phyloP scores from a whole-genome alignment of 768 basidiomycete species.

The Tremella mesenterica region DNA sequence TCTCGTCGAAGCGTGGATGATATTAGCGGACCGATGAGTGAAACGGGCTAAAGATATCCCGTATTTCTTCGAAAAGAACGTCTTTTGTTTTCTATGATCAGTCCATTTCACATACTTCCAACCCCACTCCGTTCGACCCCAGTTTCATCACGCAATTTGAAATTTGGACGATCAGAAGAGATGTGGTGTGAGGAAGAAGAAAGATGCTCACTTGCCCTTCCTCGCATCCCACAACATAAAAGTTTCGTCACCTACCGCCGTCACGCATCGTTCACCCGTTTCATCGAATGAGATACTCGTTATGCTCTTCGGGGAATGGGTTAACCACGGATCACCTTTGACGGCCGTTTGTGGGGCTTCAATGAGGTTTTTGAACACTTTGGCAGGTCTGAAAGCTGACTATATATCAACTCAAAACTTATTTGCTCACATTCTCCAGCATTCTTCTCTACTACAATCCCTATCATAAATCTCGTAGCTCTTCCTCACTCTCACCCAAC shows the following conservation, averaged over 20 bases:
- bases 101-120: not conserved
- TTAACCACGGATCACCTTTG: slow-evolving; percentile 7
- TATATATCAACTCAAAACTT: too few species aligned
- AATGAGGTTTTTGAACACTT: slow-evolving; percentile 11
- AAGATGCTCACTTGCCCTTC: slow-evolving; percentile 76
- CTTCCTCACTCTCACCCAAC: too few species aligned
- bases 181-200: too few species aligned
- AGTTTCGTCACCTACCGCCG: slow-evolving; percentile 83
- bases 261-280: slow-evolving; percentile 73
- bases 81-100: slow-evolving; percentile 56
- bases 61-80: slow-evolving; percentile 87
- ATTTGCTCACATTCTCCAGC: too few species aligned
- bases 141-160: not conserved
- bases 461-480: too few species aligned
- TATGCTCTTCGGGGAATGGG: slow-evolving; percentile 39
- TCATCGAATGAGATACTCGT: slow-evolving; percentile 88
- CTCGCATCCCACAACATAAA: slow-evolving; percentile 82
- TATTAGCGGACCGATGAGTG: slow-evolving; percentile 77
- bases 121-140: not conserved
- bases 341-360: not conserved
- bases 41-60: slow-evolving; percentile 90
- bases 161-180: not conserved
- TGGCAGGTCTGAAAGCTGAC: slow-evolving; percentile 7
- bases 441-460: too few species aligned
- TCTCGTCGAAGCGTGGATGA: slow-evolving; percentile 87